Percentiles rank a stretch among this genome's conserved stretches.
Evolutionary conservation across 371 early-diverging fungal species (phyloP).

Genomic region (Scutellospora calospora): DNA sequence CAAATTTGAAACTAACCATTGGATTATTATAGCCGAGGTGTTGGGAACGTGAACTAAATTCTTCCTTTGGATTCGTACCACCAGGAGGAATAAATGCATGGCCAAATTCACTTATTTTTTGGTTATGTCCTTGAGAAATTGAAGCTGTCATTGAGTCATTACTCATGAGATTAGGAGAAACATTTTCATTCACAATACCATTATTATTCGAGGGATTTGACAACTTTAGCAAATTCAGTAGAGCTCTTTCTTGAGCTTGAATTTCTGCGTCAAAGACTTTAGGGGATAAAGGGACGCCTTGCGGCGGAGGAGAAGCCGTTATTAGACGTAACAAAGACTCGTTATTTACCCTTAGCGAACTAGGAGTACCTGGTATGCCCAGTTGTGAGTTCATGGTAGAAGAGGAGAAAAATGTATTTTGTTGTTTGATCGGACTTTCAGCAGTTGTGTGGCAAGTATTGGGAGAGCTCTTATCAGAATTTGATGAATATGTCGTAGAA

Average conservation of each 20-base stretch:
- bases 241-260: constrained; percentile 16
- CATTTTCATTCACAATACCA: background rate
- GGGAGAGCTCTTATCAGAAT: background rate
- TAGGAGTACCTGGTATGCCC: background rate
- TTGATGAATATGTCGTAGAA: background rate
- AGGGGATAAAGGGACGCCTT: background rate
- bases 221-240: background rate
- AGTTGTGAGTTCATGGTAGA: background rate
- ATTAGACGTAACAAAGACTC: constrained; percentile 24
- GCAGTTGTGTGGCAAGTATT: background rate
- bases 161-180: background rate
- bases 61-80: background rate
- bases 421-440: background rate
- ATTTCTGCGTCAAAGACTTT: constrained; percentile 8
- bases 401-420: background rate
- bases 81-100: background rate
- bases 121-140: background rate
- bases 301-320: constrained; percentile 16
- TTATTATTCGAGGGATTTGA: too few species aligned
- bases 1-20: constrained; percentile 33
- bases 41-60: background rate
- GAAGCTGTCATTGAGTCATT: background rate
- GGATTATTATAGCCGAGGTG: background rate
- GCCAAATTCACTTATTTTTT: background rate
- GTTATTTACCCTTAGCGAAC: background rate